These are phyloP conservation scores for Malassezia slooffiae DNA, from an alignment of 1,284 basidiomycete genomes.

Conservation along the genomic window DNA sequence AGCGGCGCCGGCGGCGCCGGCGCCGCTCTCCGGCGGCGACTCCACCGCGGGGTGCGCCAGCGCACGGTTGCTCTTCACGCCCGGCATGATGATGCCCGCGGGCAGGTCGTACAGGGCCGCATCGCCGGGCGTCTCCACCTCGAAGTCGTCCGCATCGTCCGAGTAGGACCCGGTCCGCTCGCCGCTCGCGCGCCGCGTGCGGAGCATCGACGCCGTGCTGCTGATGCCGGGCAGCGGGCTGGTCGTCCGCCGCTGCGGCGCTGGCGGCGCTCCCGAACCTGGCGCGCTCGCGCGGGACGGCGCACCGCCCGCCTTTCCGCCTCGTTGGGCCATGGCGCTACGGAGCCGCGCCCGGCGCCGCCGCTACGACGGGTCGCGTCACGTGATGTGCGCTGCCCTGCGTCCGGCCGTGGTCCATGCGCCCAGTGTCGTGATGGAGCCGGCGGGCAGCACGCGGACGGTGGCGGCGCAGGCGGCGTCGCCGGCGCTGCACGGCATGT, in stretches of 20 bases:
- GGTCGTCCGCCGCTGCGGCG: neutral
- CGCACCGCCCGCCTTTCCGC: neutral
- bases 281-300: conserved; percentile 1
- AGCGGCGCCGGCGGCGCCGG: conserved; percentile 4
- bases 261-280: neutral
- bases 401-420: no score
- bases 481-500: neutral
- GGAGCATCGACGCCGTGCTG: conserved; percentile 36
- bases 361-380: neutral
- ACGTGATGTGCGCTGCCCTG: no score
- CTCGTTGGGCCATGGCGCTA: conserved; percentile 13
- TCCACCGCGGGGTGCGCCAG: conserved; percentile 16
- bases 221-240: conserved; percentile 37
- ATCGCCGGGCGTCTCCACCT: conserved; percentile 33
- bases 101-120: conserved; percentile 23
- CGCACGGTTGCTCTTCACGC: conserved; percentile 12
- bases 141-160: conserved; percentile 29
- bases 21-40: conserved; percentile 16
- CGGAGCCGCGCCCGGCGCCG: neutral
- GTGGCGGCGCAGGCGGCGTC: neutral
- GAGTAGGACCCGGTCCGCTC: neutral
- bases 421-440: no score
- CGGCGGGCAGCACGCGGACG: no score
- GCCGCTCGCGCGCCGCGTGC: conserved; percentile 23
- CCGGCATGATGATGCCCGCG: conserved; percentile 29